Conservation (phyloP, 169 alveolate genomes). For the Babesia microti region DNA sequence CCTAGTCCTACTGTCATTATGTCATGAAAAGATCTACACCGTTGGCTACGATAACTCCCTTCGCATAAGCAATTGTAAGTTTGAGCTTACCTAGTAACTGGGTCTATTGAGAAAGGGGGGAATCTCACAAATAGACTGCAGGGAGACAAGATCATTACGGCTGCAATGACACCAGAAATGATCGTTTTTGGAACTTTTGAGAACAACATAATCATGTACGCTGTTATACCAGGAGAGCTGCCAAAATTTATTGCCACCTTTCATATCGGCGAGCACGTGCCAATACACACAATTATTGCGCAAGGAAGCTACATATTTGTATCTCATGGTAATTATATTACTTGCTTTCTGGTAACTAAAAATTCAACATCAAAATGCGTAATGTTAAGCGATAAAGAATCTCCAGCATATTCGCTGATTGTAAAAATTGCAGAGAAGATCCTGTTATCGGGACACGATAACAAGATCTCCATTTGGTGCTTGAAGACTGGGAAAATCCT, state of each 20-base stretch:
- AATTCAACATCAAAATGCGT: constrained; percentile 5
- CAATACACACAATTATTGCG: constrained; percentile 18
- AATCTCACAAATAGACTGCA: constrained; percentile 50
- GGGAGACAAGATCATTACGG: constrained; percentile 51
- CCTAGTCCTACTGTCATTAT: too few relatives aligned
- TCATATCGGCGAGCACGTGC: constrained; percentile 16
- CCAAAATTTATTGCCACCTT: constrained; percentile 23
- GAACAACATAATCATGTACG: constrained; percentile 24
- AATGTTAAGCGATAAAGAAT: neutral
- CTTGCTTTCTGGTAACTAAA: constrained; percentile 16
- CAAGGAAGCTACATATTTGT: constrained; percentile 19
- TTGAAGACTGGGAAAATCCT: constrained; percentile 29
- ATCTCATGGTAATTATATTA: constrained; percentile 39
- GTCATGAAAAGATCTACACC: too few relatives aligned
- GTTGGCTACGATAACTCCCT: too few relatives aligned
- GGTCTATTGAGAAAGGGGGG: constrained; percentile 59
- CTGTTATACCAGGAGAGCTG: constrained; percentile 29
- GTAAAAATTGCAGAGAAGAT: neutral
- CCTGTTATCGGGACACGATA: neutral
- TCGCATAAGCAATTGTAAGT: too few relatives aligned
- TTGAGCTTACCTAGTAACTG: too few relatives aligned
- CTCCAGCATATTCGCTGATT: constrained; percentile 6
- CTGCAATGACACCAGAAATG: constrained; percentile 3
- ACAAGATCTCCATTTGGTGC: constrained; percentile 47
- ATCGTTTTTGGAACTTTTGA: constrained; percentile 11